Evolutionary conservation across 495 filamentous ascomycete genomes (phyloP), one percentile per base, ranked within the genome.

Genomic region (Polyplosphaeria fusca): DNA sequence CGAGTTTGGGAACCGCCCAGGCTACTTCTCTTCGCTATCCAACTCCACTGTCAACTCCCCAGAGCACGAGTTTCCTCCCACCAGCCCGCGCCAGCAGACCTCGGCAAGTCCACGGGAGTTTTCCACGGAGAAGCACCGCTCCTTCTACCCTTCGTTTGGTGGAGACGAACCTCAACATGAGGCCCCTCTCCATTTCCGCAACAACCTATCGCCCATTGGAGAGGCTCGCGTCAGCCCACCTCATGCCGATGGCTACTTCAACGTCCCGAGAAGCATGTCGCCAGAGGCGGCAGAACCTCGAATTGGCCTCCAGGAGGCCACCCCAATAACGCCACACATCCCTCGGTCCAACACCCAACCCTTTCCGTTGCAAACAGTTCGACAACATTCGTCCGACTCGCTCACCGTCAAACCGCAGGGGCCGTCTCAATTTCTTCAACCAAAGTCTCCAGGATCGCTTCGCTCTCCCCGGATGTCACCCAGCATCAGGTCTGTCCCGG

Each of bases 1-100:
- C 61, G 91, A 79, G 63, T 82, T 83, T 67, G 87, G 75, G 61
- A 80, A 78, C 55, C 79, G 88, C 46, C 87, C 87, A 2, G 85
- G 83, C 23, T 94, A 88, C 70, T 86, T 87, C 62, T 81, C 86
- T 30, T 84, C 84, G 27, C 70, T 74, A 13, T 65, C 70, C 30
- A 70, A 73, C 48, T 70, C 76, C 40, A 60, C 75, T 42, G 20
- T 5, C 11, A 11, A 7, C 9, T 18, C 39, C 7, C 5, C 5
- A 5, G 9, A 47, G 47, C 69, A 39, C 64, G 60, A 37, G 63
- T 59, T 32, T 71, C 58, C 35, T 64, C 73, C 55, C 23, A 19
- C 46, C 47, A 56, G 52, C 37, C 59, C 59, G 13, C 20, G 38
- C 11, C 57, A 60, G 16, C 50, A 40, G 9, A 22, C 23, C 7